A percentile compares a stretch with the other conserved stretches of the same genome.
These are phyloP conservation scores for Penicillium verhagenii DNA, from an alignment of 495 filamentous ascomycete genomes.

Conservation along the genomic window DNA sequence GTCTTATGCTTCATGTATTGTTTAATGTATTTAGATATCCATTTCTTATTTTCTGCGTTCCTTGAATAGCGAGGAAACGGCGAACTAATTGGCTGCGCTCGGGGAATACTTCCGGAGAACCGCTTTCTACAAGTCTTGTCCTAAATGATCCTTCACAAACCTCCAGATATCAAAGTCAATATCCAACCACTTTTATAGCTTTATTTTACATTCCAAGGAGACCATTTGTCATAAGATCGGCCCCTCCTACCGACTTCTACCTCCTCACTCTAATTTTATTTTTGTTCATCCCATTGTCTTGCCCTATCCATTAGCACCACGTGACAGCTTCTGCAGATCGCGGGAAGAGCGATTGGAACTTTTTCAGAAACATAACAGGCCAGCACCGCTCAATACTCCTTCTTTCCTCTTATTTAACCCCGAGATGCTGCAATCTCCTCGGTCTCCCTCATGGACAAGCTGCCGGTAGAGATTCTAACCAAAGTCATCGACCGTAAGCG, in stretches of 20 bases:
- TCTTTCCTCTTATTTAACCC: conserved; percentile 23
- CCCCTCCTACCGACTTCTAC: neutral
- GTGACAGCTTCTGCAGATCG: conserved; percentile 29
- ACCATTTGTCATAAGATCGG: neutral
- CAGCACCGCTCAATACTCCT: conserved; percentile 6
- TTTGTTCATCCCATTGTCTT: neutral
- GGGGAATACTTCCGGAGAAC: neutral
- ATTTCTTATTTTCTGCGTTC: neutral
- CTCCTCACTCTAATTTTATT: neutral
- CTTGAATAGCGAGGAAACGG: neutral
- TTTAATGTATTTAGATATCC: conserved; percentile 13
- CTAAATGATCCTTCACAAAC: neutral
- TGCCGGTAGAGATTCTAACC: conserved; percentile 76
- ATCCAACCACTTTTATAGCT: neutral
- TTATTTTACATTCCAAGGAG: neutral
- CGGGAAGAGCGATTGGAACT: conserved; percentile 17
- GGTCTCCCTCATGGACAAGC: conserved; percentile 51
- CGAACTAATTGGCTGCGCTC: neutral
- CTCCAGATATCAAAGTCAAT: neutral
- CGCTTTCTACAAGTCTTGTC: neutral
- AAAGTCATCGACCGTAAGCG: conserved; percentile 71
- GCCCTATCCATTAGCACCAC: conserved; percentile 11
- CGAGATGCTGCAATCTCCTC: conserved; percentile 31
- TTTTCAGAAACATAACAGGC: conserved; percentile 13
- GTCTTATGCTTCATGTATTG: conserved; percentile 1